These are phyloP conservation scores for Vitis riparia DNA, from an alignment of 164 flowering plant species.

Conservation along the genomic window DNA sequence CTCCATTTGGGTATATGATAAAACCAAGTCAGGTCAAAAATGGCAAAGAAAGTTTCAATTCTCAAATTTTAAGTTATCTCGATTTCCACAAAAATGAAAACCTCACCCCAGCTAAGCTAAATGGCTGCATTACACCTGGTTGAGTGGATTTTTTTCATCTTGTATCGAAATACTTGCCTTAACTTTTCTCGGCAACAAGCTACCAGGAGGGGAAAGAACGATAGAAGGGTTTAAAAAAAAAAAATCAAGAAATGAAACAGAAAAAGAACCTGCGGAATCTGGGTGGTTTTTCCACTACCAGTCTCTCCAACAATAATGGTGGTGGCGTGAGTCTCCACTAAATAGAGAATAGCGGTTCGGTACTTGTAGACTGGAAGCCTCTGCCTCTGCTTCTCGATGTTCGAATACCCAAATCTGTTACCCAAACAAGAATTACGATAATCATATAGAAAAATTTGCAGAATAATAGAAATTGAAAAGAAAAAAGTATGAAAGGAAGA, in stretches of 20 bases:
- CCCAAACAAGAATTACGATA: not conserved
- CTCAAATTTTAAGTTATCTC: too few species aligned
- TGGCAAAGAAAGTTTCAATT: too few species aligned
- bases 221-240: not conserved
- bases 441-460: not conserved
- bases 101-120: too few species aligned
- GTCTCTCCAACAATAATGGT: constrained; percentile 92
- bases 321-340: constrained; percentile 87
- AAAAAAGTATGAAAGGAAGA: not conserved
- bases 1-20: too few species aligned
- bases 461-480: not conserved
- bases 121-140: too few species aligned
- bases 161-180: too few species aligned
- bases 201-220: too few species aligned
- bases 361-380: constrained; percentile 87
- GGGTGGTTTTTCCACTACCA: constrained; percentile 97
- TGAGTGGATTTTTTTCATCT: too few species aligned
- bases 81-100: too few species aligned
- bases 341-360: constrained; percentile 71
- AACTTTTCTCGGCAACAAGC: too few species aligned
- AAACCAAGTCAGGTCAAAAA: too few species aligned
- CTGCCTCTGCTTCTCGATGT: constrained; percentile 80
- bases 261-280: constrained; percentile 80
- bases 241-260: not conserved
- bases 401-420: constrained; percentile 54